Percentiles rank a stretch among this genome's conserved stretches.
Evolutionary conservation across 2,329 filamentous ascomycete genomes (phyloP).

Genomic region (Aspergillus fumigatus): DNA sequence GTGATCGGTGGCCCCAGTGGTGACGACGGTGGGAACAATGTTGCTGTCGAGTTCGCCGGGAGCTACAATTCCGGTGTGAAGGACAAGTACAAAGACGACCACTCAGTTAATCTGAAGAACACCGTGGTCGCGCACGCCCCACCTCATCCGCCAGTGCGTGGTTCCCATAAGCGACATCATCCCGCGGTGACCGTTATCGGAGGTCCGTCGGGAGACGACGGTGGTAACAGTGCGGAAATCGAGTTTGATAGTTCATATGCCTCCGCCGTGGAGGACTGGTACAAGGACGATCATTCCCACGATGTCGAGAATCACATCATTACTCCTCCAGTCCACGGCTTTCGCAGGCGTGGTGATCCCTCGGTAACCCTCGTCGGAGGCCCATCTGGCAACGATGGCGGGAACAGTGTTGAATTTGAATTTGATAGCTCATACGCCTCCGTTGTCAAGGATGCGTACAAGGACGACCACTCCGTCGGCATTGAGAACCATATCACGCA

Average conservation of each 20-base stretch:
- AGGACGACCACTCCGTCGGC: no score
- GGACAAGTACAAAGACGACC: conserved; percentile 17
- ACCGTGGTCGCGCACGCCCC: background rate
- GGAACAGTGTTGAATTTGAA: conserved; percentile 4
- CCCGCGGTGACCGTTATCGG: conserved; percentile 9
- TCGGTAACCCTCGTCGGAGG: conserved; percentile 16
- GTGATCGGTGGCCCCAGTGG: conserved; percentile 21
- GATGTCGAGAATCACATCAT: no score
- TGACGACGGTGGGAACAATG: conserved; percentile 14
- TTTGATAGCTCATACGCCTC: no score
- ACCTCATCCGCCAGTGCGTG: background rate
- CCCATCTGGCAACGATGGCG: conserved; percentile 20
- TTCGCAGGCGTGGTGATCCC: background rate
- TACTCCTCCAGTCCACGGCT: conserved; percentile 4
- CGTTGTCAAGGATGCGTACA: no score
- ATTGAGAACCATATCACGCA: no score
- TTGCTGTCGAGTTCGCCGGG: background rate
- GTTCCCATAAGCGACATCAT: background rate
- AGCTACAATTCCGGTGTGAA: conserved; percentile 13
- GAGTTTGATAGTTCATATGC: no score
- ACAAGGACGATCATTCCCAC: no score
- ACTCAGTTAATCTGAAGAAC: conserved; percentile 18
- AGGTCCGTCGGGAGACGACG: conserved; percentile 21
- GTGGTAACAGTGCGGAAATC: conserved; percentile 9
- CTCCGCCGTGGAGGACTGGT: no score